Evolutionary conservation across 192 early-diverging fungal species (phyloP).

Genomic region (Linnemannia hyalina): DNA sequence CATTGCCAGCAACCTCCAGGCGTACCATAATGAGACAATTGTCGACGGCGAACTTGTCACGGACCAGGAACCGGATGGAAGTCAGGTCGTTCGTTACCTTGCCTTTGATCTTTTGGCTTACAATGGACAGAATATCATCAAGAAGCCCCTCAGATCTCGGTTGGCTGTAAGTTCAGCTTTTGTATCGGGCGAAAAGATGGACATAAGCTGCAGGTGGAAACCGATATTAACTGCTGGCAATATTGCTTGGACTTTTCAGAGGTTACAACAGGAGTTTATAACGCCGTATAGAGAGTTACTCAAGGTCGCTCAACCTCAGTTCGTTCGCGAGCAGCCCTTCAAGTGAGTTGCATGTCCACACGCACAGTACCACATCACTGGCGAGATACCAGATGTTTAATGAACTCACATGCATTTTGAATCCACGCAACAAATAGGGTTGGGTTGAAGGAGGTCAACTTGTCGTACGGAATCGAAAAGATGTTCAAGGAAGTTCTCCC

Average conservation of each 20-base stretch:
- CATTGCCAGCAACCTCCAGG: constrained; percentile 53
- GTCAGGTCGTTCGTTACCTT: constrained; percentile 61
- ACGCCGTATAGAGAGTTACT: constrained; percentile 71
- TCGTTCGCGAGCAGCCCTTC: constrained; percentile 61
- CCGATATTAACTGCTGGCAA: not conserved
- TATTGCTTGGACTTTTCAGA: constrained; percentile 53
- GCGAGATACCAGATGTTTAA: not conserved
- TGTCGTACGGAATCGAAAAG: constrained; percentile 71
- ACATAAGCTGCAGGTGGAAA: not conserved
- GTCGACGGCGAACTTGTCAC: constrained; percentile 94
- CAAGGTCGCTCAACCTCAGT: constrained; percentile 61
- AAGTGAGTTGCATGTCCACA: constrained; percentile 22
- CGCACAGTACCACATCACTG: not conserved
- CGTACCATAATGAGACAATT: constrained; percentile 78
- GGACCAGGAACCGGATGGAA: constrained; percentile 74
- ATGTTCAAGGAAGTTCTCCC: constrained; percentile 73
- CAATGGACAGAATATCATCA: constrained; percentile 67
- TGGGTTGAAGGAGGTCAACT: constrained; percentile 75
- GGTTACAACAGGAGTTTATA: constrained; percentile 73
- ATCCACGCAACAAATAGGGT: constrained; percentile 54
- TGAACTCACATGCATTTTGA: not conserved
- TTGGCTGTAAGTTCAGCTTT: constrained; percentile 71
- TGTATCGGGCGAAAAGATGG: not conserved
- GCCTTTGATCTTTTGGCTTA: constrained; percentile 83
- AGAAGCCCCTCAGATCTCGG: constrained; percentile 70